These are phyloP conservation scores for Botrytis fragariae DNA, from an alignment of 2,329 filamentous ascomycete species.

Conservation along the genomic window DNA sequence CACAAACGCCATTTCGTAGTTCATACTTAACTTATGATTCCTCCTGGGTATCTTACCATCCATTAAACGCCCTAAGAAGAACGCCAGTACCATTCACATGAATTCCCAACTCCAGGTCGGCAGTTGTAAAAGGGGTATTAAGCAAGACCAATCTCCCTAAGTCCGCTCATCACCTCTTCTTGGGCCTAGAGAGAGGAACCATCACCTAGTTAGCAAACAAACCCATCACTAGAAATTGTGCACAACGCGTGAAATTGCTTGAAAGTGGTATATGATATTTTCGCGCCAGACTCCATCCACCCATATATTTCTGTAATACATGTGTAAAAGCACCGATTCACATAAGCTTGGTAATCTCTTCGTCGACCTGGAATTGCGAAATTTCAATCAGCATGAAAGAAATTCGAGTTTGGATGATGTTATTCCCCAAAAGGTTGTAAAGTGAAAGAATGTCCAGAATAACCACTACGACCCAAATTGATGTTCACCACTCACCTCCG, in stretches of 20 bases:
- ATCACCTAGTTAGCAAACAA: constrained; percentile 19
- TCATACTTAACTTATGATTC: background rate
- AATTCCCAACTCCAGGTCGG: background rate
- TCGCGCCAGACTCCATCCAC: constrained; percentile 27
- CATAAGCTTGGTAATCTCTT: constrained; percentile 42
- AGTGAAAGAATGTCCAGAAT: constrained; percentile 37
- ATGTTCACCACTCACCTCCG: constrained; percentile 70
- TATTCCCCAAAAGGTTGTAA: background rate
- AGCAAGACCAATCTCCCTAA: constrained; percentile 19
- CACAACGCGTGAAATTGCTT: constrained; percentile 5
- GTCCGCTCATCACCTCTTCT: constrained; percentile 15
- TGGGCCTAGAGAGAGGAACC: constrained; percentile 18
- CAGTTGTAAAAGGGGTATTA: background rate
- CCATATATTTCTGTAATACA: constrained; percentile 26
- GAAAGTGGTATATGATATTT: constrained; percentile 22
- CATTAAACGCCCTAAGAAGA: background rate
- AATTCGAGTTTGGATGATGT: constrained; percentile 13
- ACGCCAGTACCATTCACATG: background rate
- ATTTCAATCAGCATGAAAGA: constrained; percentile 19
- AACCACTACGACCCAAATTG: constrained; percentile 2
- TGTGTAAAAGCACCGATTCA: constrained; percentile 31
- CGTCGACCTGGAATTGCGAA: constrained; percentile 41
- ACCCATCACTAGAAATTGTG: constrained; percentile 10
- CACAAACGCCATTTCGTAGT: background rate
- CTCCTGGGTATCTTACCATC: constrained; percentile 8